Percentiles rank a stretch among this genome's conserved stretches.
Conservation (phyloP, 441 rosid genomes). For the Adansonia gregorii region DNA sequence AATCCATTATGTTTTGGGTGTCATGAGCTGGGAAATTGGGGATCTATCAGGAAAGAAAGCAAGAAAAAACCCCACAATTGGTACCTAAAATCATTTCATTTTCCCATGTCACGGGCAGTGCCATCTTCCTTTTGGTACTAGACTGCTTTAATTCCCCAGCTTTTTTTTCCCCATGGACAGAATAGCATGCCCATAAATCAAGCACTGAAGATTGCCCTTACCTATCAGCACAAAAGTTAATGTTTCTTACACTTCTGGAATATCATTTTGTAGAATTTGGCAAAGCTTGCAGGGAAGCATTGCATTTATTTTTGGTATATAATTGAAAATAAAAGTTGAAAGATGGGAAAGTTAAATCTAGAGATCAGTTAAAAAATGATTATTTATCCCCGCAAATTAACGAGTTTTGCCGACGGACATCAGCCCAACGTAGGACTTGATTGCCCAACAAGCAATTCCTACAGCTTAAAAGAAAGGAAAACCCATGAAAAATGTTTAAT, state of each 20-base stretch:
- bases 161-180: not conserved
- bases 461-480: not conserved
- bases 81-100: constrained; percentile 1
- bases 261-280: not conserved
- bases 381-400: not conserved
- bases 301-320: not conserved
- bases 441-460: constrained; percentile 5
- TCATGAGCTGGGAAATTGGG: not conserved
- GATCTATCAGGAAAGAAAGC: not conserved
- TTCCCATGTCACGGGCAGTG: not conserved
- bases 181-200: not conserved
- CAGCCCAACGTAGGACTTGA: not conserved
- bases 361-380: not conserved
- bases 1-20: not conserved
- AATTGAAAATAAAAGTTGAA: not conserved
- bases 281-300: not conserved
- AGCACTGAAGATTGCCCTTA: not conserved
- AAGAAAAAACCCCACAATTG: not conserved
- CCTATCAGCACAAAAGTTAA: not conserved
- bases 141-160: not conserved
- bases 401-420: not conserved
- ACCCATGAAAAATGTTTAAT: not conserved
- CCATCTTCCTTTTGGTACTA: not conserved
- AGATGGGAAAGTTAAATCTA: not conserved
- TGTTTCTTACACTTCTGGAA: not conserved